phyloP scores from a whole-genome alignment of 768 basidiomycete genomes.

The Tubosaeta sp. region DNA sequence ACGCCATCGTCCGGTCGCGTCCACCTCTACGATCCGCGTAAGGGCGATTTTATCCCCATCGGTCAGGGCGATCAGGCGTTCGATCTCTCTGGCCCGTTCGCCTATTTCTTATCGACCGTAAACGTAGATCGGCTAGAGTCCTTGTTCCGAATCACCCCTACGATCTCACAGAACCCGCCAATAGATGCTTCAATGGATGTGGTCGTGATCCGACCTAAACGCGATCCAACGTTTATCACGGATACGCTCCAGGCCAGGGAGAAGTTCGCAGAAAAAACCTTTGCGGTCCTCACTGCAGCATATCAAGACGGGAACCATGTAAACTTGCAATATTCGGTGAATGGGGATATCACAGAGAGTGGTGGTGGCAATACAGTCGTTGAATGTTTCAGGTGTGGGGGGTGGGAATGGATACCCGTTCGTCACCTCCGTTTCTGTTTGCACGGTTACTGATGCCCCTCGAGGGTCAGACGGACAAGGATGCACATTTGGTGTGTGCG shows the following conservation, averaged over 20 bases:
- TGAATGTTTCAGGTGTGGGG: slow-evolving; percentile 74
- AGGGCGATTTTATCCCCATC: slow-evolving; percentile 45
- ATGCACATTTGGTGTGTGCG: slow-evolving; percentile 70
- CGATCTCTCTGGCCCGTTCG: slow-evolving; percentile 70
- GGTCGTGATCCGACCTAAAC: slow-evolving; percentile 68
- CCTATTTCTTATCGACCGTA: slow-evolving; percentile 78
- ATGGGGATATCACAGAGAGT: slow-evolving; percentile 39
- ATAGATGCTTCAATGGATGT: slow-evolving; percentile 59
- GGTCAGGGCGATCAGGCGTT: slow-evolving; percentile 34
- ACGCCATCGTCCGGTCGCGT: slow-evolving; percentile 37
- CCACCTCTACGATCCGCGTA: slow-evolving; percentile 56
- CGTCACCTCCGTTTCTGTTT: slow-evolving; percentile 23
- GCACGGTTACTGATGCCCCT: slow-evolving; percentile 1
- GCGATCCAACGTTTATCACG: slow-evolving; percentile 44
- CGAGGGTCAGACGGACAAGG: slow-evolving; percentile 56
- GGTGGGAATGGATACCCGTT: slow-evolving; percentile 88
- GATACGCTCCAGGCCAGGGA: slow-evolving; percentile 43
- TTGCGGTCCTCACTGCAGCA: slow-evolving; percentile 57
- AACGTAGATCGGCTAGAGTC: slow-evolving; percentile 88
- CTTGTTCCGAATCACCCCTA: slow-evolving; percentile 72
- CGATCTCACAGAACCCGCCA: slow-evolving; percentile 44
- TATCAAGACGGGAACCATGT: slow-evolving; percentile 76
- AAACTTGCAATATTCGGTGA: slow-evolving; percentile 48
- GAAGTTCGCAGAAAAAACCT: slow-evolving; percentile 50
- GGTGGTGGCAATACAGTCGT: slow-evolving; percentile 54